A percentile compares a stretch with the other conserved stretches of the same genome.
These are phyloP conservation scores for Plectosphaerella plurivora DNA, from an alignment of 2,329 filamentous ascomycete species.

Conservation along the genomic window DNA sequence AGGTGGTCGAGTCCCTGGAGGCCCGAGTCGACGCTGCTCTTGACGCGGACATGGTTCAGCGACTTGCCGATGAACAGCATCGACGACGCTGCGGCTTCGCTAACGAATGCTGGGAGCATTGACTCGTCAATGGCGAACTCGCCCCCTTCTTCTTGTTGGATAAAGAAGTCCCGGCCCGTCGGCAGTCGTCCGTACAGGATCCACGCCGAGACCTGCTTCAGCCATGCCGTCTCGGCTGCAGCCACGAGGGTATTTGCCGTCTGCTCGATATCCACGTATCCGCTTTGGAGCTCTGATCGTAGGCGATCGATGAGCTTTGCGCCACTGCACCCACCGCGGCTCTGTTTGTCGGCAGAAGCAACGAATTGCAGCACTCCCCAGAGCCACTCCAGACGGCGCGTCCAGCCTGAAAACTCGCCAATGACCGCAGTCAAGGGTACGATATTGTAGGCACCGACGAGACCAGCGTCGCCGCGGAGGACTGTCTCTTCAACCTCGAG, in stretches of 20 bases:
- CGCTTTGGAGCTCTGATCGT: constrained; percentile 74
- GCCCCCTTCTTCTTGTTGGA: constrained; percentile 47
- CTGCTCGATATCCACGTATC: constrained; percentile 80
- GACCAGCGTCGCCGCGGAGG: constrained; percentile 67
- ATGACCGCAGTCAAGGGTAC: constrained; percentile 85
- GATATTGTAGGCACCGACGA: constrained; percentile 89
- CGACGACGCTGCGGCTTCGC: constrained; percentile 67
- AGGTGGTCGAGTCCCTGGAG: constrained; percentile 54
- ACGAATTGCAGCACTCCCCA: constrained; percentile 71
- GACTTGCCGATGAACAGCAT: constrained; percentile 90
- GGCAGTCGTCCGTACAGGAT: constrained; percentile 83
- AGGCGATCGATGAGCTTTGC: constrained; percentile 74
- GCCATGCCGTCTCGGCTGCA: constrained; percentile 83
- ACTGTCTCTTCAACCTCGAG: constrained; percentile 79
- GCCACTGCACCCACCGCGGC: constrained; percentile 50
- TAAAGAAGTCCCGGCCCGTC: constrained; percentile 78
- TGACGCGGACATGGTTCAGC: constrained; percentile 72
- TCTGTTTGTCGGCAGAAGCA: constrained; percentile 29
- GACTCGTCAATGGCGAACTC: constrained; percentile 54
- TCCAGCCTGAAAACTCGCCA: constrained; percentile 83
- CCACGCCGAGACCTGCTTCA: constrained; percentile 88
- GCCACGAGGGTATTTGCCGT: constrained; percentile 69
- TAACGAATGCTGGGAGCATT: constrained; percentile 77
- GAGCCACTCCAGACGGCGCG: constrained; percentile 78
- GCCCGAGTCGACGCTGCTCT: constrained; percentile 38